A percentile compares a stretch with the other conserved stretches of the same genome.
Conservation (phyloP, 2,329 filamentous ascomycete species). For the Chaetomiaceae sp. region DNA sequence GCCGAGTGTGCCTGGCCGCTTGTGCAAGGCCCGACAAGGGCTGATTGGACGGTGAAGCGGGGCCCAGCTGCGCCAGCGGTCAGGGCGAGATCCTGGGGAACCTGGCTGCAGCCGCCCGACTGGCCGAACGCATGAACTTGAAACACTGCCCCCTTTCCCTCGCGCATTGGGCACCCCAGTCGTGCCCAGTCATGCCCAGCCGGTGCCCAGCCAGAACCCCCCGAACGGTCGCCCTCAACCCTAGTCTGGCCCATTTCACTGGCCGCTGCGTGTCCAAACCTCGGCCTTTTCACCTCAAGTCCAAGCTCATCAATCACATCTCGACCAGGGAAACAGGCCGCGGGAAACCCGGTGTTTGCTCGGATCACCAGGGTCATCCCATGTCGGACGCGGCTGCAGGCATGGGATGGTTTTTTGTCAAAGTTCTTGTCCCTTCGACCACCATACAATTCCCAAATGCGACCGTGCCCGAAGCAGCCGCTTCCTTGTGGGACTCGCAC, state of each 20-base stretch:
- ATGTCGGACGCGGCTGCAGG: constrained; percentile 1
- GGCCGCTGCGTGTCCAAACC: constrained; percentile 1
- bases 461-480: not conserved
- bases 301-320: constrained; percentile 5
- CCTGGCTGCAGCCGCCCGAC: constrained; percentile 19
- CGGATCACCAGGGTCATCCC: not conserved
- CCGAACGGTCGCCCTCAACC: not conserved
- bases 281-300: constrained; percentile 4
- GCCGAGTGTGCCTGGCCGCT: constrained; percentile 17
- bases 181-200: constrained; percentile 2
- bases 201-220: not conserved
- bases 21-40: constrained; percentile 9
- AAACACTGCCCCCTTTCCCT: constrained; percentile 24
- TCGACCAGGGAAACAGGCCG: constrained; percentile 2
- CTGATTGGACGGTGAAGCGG: constrained; percentile 15
- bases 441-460: constrained; percentile 2
- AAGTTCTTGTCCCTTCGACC: not conserved
- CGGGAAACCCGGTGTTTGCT: constrained; percentile 10
- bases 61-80: constrained; percentile 7
- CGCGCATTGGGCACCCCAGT: constrained; percentile 1
- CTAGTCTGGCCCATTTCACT: constrained; percentile 5
- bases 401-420: constrained; percentile 1
- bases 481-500: not conserved
- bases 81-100: constrained; percentile 24
- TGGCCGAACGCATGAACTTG: constrained; percentile 23